A percentile compares a stretch with the other conserved stretches of the same genome.
Conservation (phyloP, 331 rosid genomes). For the Quercus lobata region DNA sequence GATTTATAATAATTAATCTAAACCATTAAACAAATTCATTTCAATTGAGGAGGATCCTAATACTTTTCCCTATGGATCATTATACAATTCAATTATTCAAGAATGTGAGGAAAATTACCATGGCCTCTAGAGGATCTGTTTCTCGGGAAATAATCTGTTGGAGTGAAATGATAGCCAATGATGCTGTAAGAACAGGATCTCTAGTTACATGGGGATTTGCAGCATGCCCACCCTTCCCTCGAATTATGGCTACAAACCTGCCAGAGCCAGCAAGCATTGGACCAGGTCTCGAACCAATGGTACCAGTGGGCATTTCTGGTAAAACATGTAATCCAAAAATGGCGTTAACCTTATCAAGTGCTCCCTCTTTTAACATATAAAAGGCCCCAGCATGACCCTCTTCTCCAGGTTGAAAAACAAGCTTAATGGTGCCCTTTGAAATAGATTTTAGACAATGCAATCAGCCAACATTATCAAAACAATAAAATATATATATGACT, state of each 20-base stretch:
- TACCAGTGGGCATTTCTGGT: conserved; percentile 28
- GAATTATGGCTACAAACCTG: conserved; percentile 37
- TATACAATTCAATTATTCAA: neutral
- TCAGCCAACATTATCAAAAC: neutral
- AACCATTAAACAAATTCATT: too few species aligned
- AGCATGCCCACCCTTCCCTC: conserved; percentile 41
- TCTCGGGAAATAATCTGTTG: conserved; percentile 59
- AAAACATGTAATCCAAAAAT: conserved; percentile 48
- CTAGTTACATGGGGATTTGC: conserved; percentile 33
- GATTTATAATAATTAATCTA: too few species aligned
- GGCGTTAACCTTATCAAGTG: conserved; percentile 40
- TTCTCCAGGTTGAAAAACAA: conserved; percentile 63
- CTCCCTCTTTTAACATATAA: conserved; percentile 48
- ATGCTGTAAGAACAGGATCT: conserved; percentile 46
- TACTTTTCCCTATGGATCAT: neutral
- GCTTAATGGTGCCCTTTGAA: conserved; percentile 56
- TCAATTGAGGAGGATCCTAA: too few species aligned
- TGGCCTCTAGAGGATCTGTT: conserved; percentile 49
- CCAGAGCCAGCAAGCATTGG: conserved; percentile 39
- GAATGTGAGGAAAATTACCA: conserved; percentile 16
- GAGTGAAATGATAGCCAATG: conserved; percentile 39
- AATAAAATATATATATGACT: neutral
- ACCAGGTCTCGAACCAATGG: conserved; percentile 49
- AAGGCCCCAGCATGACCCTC: conserved; percentile 56
- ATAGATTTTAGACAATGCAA: neutral